phyloP scores from a whole-genome alignment of 2,329 filamentous ascomycete species.

The Sporothrix inflata region DNA sequence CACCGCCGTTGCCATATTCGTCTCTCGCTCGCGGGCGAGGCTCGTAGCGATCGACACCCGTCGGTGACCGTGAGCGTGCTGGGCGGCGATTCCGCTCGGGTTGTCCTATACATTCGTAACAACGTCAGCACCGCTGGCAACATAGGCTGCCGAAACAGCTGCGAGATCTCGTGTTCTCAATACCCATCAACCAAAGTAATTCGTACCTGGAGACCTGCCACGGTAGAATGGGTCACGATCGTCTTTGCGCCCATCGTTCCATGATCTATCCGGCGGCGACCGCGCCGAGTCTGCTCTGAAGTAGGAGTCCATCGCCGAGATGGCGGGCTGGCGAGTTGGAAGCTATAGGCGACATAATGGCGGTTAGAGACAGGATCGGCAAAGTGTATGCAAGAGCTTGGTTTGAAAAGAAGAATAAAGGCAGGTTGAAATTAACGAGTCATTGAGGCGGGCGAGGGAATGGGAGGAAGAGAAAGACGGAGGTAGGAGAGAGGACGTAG shows the following conservation, averaged over 20 bases:
- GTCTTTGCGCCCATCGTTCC: slow-evolving; percentile 57
- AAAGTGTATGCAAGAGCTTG: neutral
- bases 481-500: neutral
- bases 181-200: neutral
- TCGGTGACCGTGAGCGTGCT: slow-evolving; percentile 71
- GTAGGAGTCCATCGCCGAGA: slow-evolving; percentile 57
- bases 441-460: too few species aligned
- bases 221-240: slow-evolving; percentile 66
- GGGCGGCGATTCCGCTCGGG: slow-evolving; percentile 61
- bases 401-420: slow-evolving; percentile 1
- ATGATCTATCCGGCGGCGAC: slow-evolving; percentile 58
- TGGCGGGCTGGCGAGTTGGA: neutral
- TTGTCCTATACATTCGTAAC: slow-evolving; percentile 47
- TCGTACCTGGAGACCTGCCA: slow-evolving; percentile 71
- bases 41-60: slow-evolving; percentile 75
- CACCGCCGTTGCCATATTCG: slow-evolving; percentile 55
- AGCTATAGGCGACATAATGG: slow-evolving; percentile 49
- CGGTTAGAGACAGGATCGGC: slow-evolving; percentile 55
- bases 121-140: neutral
- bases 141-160: too few species aligned
- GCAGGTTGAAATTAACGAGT: neutral
- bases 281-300: slow-evolving; percentile 56
- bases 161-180: neutral
- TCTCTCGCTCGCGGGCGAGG: slow-evolving; percentile 68
- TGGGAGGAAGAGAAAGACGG: neutral